Percentiles rank a stretch among this genome's conserved stretches.
Evolutionary conservation across 2,329 filamentous ascomycete genomes (phyloP).

Genomic region (Coniochaeta sp.): DNA sequence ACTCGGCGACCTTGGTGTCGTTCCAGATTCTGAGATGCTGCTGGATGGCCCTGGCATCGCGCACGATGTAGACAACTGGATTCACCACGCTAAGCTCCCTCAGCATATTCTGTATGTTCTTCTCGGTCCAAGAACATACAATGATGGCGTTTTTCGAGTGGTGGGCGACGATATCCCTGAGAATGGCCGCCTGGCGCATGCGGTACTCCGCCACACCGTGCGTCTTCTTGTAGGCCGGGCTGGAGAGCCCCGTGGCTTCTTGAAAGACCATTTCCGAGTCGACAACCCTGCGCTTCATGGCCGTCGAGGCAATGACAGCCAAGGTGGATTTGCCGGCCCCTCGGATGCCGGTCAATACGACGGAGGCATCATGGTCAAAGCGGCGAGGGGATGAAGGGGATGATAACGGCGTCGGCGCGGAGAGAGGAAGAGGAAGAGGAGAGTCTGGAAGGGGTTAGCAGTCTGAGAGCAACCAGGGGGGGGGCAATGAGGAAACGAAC

Average conservation of each 20-base stretch:
- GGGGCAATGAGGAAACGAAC: background rate
- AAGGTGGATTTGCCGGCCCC: slow-evolving; percentile 71
- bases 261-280: slow-evolving; percentile 65
- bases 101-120: slow-evolving; percentile 52
- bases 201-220: slow-evolving; percentile 58
- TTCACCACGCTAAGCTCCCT: slow-evolving; percentile 56
- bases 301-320: slow-evolving; percentile 67
- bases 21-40: slow-evolving; percentile 53
- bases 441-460: background rate
- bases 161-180: slow-evolving; percentile 52
- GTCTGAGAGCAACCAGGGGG: background rate
- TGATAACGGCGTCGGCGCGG: slow-evolving; percentile 8
- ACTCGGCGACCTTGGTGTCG: slow-evolving; percentile 46
- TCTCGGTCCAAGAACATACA: slow-evolving; percentile 66
- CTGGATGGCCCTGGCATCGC: slow-evolving; percentile 59
- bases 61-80: slow-evolving; percentile 63
- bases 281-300: slow-evolving; percentile 60
- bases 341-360: slow-evolving; percentile 66
- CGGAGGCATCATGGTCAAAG: slow-evolving; percentile 58
- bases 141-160: slow-evolving; percentile 58
- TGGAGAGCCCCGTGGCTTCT: slow-evolving; percentile 54
- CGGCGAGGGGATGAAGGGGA: slow-evolving; percentile 9
- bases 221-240: slow-evolving; percentile 54
- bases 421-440: background rate
- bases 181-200: slow-evolving; percentile 52